Conservation (phyloP, 1,284 basidiomycete genomes). For the Amylostereum chailletii region DNA sequence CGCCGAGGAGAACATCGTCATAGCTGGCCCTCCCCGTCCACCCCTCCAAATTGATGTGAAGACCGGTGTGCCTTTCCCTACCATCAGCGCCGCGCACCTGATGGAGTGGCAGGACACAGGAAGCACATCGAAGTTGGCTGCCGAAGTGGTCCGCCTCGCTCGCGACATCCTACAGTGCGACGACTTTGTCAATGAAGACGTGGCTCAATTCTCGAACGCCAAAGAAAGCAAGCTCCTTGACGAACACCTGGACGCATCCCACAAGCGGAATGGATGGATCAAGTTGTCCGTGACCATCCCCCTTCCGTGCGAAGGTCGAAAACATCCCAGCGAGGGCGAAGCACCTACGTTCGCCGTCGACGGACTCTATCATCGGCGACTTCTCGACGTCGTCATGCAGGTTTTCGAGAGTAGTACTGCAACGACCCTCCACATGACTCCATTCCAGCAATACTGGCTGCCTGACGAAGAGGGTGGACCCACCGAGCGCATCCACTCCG, state of each 20-base stretch:
- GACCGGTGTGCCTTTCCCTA: no score
- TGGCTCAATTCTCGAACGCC: constrained; percentile 1
- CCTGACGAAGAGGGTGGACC: background rate
- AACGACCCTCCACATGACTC: constrained; percentile 10
- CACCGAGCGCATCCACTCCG: background rate
- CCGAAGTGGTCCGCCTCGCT: constrained; percentile 9
- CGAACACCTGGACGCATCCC: background rate
- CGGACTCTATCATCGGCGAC: constrained; percentile 8
- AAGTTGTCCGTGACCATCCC: background rate
- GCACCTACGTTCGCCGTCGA: background rate
- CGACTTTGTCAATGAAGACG: constrained; percentile 6
- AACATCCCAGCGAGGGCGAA: background rate
- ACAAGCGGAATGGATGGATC: background rate
- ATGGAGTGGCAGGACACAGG: no score
- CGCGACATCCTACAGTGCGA: constrained; percentile 3
- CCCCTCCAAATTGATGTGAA: no score
- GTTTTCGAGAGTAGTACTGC: constrained; percentile 6
- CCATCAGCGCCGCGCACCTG: no score
- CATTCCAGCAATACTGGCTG: constrained; percentile 2
- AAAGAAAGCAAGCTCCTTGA: constrained; percentile 1
- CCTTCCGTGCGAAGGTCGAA: background rate
- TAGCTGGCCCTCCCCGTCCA: no score
- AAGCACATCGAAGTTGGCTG: constrained; percentile 4
- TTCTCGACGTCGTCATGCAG: constrained; percentile 11
- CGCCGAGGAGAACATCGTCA: no score